Evolutionary conservation across 2,329 filamentous ascomycete species (phyloP).

Genomic region (Xylariaceae sp.): DNA sequence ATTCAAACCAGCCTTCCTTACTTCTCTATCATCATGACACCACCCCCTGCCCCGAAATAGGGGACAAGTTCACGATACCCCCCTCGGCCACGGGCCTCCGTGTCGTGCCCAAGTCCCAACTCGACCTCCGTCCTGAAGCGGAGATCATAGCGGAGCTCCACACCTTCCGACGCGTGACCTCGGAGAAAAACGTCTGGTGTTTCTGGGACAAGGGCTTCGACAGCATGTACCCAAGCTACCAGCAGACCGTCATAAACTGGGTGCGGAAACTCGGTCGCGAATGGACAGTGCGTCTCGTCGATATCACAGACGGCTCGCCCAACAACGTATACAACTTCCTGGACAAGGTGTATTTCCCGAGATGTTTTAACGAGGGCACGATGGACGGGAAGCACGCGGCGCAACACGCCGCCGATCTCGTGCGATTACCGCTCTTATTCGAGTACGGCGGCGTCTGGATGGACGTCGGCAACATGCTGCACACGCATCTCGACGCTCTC

Average conservation of each 20-base stretch:
- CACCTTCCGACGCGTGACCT: constrained; percentile 31
- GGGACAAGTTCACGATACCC: constrained; percentile 22
- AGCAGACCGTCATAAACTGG: constrained; percentile 39
- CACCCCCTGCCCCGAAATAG: background rate
- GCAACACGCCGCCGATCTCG: constrained; percentile 40
- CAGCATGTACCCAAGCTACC: constrained; percentile 35
- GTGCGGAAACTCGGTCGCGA: constrained; percentile 36
- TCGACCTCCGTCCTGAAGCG: constrained; percentile 30
- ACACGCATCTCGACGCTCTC: constrained; percentile 32
- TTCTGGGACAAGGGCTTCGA: constrained; percentile 39
- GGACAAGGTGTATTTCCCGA: constrained; percentile 30
- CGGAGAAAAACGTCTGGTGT: constrained; percentile 43
- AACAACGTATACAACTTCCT: constrained; percentile 35
- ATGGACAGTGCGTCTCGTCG: constrained; percentile 40
- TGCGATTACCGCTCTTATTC: constrained; percentile 36
- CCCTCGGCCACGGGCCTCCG: constrained; percentile 21
- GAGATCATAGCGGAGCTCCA: constrained; percentile 29
- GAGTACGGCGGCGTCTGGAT: constrained; percentile 36
- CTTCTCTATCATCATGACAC: background rate
- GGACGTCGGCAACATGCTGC: constrained; percentile 36
- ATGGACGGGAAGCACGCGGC: constrained; percentile 39
- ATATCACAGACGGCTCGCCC: constrained; percentile 33
- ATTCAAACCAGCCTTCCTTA: background rate
- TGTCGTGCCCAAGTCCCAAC: constrained; percentile 19
- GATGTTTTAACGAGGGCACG: constrained; percentile 34